phyloP scores from a whole-genome alignment of 129 eudicot species.

The Saposhnikovia divaricata region DNA sequence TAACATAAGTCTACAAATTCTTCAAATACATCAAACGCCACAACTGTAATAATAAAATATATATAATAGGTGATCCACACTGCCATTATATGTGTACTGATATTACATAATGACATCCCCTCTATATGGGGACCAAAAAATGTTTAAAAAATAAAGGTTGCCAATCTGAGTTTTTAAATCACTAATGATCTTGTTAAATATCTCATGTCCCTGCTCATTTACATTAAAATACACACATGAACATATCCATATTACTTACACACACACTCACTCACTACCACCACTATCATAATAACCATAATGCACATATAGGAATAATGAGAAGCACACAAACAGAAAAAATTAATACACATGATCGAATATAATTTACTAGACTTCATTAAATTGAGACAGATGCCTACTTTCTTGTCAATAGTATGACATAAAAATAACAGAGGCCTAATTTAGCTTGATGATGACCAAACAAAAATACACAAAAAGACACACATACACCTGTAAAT shows the following conservation, averaged over 20 bases:
- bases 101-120: background rate
- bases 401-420: background rate
- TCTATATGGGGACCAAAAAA: background rate
- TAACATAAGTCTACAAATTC: background rate
- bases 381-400: background rate
- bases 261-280: background rate
- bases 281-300: background rate
- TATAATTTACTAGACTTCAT: background rate
- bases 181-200: background rate
- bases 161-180: background rate
- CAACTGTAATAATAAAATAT: background rate
- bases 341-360: background rate
- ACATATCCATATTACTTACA: background rate
- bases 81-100: background rate
- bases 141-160: background rate
- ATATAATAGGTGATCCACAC: background rate
- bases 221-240: conserved; percentile 10
- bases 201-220: background rate
- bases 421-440: background rate
- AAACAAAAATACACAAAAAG: too few relatives aligned
- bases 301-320: background rate
- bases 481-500: too few relatives aligned
- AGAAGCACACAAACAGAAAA: background rate
- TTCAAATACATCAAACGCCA: background rate
- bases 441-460: background rate